Conservation (phyloP, 2,329 filamentous ascomycete species). For the Apiospora phragmitis region DNA sequence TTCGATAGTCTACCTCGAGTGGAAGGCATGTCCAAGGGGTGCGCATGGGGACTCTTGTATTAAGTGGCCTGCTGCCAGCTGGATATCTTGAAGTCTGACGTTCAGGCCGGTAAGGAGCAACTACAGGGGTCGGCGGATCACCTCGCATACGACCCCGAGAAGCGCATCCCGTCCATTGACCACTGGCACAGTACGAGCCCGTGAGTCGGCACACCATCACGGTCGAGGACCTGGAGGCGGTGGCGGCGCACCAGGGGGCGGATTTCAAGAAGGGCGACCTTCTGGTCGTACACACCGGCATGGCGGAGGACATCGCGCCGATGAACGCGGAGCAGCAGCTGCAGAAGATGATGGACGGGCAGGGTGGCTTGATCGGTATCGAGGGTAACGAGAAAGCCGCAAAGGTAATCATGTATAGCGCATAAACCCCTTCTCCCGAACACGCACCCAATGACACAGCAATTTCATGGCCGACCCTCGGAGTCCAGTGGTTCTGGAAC, state of each 20-base stretch:
- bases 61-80: neutral
- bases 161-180: constrained; percentile 13
- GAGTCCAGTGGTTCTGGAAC: constrained; percentile 58
- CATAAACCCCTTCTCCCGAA: too few species aligned
- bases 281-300: constrained; percentile 54
- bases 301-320: constrained; percentile 36
- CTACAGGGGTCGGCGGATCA: neutral
- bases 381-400: constrained; percentile 48
- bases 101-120: constrained; percentile 8
- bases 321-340: constrained; percentile 27
- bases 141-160: constrained; percentile 9
- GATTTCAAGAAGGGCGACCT: constrained; percentile 53
- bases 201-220: constrained; percentile 45
- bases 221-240: constrained; percentile 40
- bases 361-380: constrained; percentile 42
- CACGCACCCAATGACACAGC: neutral
- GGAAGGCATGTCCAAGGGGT: constrained; percentile 12
- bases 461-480: neutral
- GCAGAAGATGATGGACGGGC: constrained; percentile 22
- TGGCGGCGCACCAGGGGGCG: constrained; percentile 44
- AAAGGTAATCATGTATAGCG: constrained; percentile 25
- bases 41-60: constrained; percentile 17
- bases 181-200: constrained; percentile 30
- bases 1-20: constrained; percentile 14
- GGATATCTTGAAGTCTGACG: neutral